Conservation (phyloP, 768 basidiomycete species). For the Xerocomus brunneocitrinus region DNA sequence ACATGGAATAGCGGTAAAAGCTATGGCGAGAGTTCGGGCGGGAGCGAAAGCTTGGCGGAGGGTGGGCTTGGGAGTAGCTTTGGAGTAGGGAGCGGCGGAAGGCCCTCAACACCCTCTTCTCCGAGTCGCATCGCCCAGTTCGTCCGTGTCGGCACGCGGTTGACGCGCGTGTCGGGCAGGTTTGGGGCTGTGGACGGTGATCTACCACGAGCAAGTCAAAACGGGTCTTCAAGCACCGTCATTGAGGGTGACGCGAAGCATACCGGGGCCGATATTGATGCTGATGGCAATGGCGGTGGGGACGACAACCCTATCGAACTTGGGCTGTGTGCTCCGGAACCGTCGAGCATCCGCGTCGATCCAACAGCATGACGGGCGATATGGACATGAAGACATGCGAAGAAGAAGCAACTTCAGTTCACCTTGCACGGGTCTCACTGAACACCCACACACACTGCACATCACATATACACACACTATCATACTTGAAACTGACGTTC, state of each 20-base stretch:
- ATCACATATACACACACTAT: neutral
- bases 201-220: neutral
- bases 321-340: constrained; percentile 2
- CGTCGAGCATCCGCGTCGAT: constrained; percentile 1
- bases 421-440: neutral
- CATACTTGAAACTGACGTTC: neutral
- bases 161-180: neutral
- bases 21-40: neutral
- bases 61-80: neutral
- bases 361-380: neutral
- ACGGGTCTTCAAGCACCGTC: neutral
- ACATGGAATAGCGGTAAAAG: constrained; percentile 11
- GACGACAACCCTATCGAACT: constrained; percentile 11
- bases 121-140: neutral
- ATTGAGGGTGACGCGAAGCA: neutral
- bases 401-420: neutral
- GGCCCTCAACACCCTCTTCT: neutral
- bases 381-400: neutral
- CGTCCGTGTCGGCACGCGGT: neutral
- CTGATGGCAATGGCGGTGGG: neutral
- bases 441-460: neutral
- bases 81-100: neutral
- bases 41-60: neutral
- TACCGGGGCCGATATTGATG: neutral
- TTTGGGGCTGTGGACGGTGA: neutral